phyloP scores from a whole-genome alignment of 2,329 filamentous ascomycete species.

The Tolypocladium nubicola region DNA sequence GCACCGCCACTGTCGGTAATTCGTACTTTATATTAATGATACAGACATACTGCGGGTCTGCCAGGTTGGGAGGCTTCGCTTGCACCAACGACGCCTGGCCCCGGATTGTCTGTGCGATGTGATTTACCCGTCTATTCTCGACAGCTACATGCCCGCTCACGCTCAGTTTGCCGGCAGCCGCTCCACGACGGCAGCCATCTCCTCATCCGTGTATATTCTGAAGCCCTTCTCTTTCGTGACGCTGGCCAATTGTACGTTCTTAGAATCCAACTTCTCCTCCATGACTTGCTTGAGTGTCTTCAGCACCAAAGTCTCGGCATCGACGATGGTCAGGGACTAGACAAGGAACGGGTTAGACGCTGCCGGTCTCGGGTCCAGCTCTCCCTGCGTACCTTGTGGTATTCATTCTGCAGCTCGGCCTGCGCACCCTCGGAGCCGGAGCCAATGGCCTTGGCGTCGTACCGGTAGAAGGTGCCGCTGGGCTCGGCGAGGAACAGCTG shows the following conservation, averaged over 20 bases:
- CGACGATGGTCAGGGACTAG: constrained; percentile 76
- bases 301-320: constrained; percentile 89
- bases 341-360: constrained; percentile 1
- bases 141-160: constrained; percentile 1
- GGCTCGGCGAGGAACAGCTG: constrained; percentile 97
- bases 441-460: constrained; percentile 97
- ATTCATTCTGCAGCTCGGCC: constrained; percentile 96
- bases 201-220: constrained; percentile 95
- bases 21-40: background rate
- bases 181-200: constrained; percentile 90
- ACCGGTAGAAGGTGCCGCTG: constrained; percentile 96
- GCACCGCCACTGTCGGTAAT: background rate
- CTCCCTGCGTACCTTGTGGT: constrained; percentile 60
- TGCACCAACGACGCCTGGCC: background rate
- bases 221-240: constrained; percentile 97
- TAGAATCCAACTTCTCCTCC: constrained; percentile 98
- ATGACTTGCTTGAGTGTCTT: constrained; percentile 99
- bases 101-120: background rate
- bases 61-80: background rate
- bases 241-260: constrained; percentile 96
- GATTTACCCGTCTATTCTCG: background rate
- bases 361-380: background rate
- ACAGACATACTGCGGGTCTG: background rate
- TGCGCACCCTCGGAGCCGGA: constrained; percentile 96
- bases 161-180: constrained; percentile 59